Evolutionary conservation across 73 alveolate species (phyloP).

Genomic region (Tetrahymena malaccensis): DNA sequence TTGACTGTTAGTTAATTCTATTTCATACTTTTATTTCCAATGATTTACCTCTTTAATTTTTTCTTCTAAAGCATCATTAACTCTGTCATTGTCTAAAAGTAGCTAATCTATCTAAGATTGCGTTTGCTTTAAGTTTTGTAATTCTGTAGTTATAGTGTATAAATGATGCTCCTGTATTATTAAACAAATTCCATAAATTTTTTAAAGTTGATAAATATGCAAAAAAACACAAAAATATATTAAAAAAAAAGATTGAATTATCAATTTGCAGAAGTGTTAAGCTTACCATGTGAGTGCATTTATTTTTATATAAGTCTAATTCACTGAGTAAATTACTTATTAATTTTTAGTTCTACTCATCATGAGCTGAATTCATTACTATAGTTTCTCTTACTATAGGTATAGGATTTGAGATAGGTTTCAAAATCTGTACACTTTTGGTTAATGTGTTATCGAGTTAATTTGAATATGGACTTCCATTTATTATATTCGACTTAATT

Average conservation of each 20-base stretch:
- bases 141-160: not conserved
- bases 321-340: not conserved
- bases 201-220: too few relatives aligned
- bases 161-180: not conserved
- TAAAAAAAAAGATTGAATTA: too few relatives aligned
- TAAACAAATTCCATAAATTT: too few relatives aligned
- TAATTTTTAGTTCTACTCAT: not conserved
- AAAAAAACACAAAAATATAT: not conserved
- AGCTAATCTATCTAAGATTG: not conserved
- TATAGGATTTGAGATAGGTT: not conserved
- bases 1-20: not conserved
- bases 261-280: too few relatives aligned
- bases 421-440: not conserved
- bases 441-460: not conserved
- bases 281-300: not conserved
- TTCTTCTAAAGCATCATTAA: not conserved
- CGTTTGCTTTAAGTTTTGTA: not conserved
- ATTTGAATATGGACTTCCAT: not conserved
- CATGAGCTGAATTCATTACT: not conserved
- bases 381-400: not conserved
- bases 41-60: not conserved
- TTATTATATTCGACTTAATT: not conserved
- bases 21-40: not conserved
- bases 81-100: not conserved
- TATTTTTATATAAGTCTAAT: not conserved